Base-by-base conservation (phyloP, 192 early-diverging fungal species). In the Obelidium mucronatum region DNA sequence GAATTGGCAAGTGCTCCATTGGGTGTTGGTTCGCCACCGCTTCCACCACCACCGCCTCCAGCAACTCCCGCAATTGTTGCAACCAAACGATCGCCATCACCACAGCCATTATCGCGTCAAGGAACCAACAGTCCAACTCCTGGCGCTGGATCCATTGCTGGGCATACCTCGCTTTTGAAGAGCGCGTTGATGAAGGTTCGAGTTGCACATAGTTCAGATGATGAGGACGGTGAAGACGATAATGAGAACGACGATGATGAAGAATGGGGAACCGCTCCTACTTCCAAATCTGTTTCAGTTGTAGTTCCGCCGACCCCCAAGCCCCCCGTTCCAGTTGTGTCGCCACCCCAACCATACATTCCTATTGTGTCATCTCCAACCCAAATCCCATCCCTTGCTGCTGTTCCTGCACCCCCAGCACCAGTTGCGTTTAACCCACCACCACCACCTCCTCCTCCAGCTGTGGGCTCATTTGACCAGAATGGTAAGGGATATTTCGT, bases 21-120 rank as follows among this genome's bases (percentile, higher is more conserved):
- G 15, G 26, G 1, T 13, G 34, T 33, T 17, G 72, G 68, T 24
- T 30, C 34, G 30, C 35, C 60, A 51, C 67, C 76, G n/a, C 76
- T 67, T 48, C 67, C 73, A 44, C 67, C 64, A 22, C 68, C 75
- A 8, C 77, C 62, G 31, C 77, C 62, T 22, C 67, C 76, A 52
- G 34, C 60, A 28, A 40, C 61, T 11, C 34, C 73, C 15, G 2
- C 55, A 15, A 35, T 65, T 35, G 36, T 30, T 28, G n/a, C 64
- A 24, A 44, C 34, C 13, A 35, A 58, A 36, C 51, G 36, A n/a
- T n/a, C 52, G 11, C 13, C 36, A 19, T 64, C 66, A 37, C 75
- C 75, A 30, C 19, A 24, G n/a, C 40, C 65, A 56, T 13, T 69
- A 11, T 59, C 75, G 15, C 63, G 70, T 22, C 61, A 67, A 61